phyloP scores from a whole-genome alignment of 495 filamentous ascomycete species.

The Lasiosphaeriaceae sp. region DNA sequence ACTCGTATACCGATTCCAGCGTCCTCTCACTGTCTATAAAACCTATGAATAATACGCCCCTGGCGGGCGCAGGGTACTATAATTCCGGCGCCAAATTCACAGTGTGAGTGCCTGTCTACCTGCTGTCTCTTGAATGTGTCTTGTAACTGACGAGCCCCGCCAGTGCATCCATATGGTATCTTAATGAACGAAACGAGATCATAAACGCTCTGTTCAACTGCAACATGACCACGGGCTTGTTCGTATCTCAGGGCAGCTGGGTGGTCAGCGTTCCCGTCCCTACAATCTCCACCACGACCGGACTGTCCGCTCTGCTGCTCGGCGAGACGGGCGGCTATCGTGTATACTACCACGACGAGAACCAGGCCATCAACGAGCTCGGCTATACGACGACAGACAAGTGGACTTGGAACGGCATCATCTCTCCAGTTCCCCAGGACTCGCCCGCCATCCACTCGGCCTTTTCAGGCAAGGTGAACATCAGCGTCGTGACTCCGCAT shows the following conservation, averaged over 20 bases:
- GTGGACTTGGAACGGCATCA: constrained; percentile 23
- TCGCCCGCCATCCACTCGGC: constrained; percentile 22
- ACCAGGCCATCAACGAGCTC: constrained; percentile 26
- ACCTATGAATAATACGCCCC: constrained; percentile 30
- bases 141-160: not conserved
- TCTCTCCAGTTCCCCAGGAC: constrained; percentile 23
- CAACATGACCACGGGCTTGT: constrained; percentile 28
- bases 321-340: constrained; percentile 29
- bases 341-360: constrained; percentile 32
- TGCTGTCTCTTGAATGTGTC: not conserved
- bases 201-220: constrained; percentile 30
- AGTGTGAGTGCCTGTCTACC: constrained; percentile 15
- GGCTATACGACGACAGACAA: constrained; percentile 17
- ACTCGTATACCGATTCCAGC: constrained; percentile 22
- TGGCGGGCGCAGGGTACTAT: constrained; percentile 33
- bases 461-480: constrained; percentile 26
- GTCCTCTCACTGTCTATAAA: constrained; percentile 15
- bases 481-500: constrained; percentile 26
- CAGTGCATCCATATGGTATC: constrained; percentile 33
- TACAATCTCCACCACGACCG: constrained; percentile 22
- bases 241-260: constrained; percentile 19
- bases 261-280: constrained; percentile 18
- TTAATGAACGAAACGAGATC: constrained; percentile 17
- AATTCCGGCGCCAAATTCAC: constrained; percentile 8
- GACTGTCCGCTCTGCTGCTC: constrained; percentile 27